Evolutionary conservation across 345 rosid genomes (phyloP).

Genomic region (Ceriops decandra): DNA sequence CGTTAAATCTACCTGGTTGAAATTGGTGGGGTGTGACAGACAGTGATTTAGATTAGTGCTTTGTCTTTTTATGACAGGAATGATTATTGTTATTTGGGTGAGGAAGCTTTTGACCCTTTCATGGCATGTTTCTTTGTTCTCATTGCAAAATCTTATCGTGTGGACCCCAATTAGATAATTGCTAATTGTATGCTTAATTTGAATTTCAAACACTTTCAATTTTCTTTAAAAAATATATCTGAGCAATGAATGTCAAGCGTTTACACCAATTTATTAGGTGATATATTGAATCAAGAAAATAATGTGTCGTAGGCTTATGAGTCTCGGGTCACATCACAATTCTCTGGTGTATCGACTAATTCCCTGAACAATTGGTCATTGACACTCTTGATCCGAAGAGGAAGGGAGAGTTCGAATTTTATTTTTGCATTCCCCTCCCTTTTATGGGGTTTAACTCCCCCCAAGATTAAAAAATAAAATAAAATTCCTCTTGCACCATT

Average conservation of each 20-base stretch:
- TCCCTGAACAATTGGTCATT: too few species aligned
- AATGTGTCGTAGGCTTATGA: too few species aligned
- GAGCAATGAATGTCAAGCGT: neutral
- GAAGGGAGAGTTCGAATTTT: too few species aligned
- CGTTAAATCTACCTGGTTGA: conserved; percentile 26
- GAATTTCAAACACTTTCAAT: conserved; percentile 16
- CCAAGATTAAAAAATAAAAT: too few species aligned
- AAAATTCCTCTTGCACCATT: too few species aligned
- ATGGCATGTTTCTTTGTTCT: conserved; percentile 5
- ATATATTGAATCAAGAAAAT: too few species aligned
- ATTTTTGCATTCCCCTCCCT: too few species aligned
- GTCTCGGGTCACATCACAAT: too few species aligned
- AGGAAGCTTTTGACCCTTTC: conserved; percentile 25
- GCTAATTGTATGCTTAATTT: conserved; percentile 20
- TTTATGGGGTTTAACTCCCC: too few species aligned
- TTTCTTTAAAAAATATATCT: neutral
- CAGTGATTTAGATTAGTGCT: conserved; percentile 16
- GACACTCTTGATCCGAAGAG: too few species aligned
- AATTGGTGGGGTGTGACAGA: conserved; percentile 18
- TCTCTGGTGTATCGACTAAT: too few species aligned
- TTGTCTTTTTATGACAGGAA: conserved; percentile 16
- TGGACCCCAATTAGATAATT: conserved; percentile 26
- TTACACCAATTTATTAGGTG: too few species aligned
- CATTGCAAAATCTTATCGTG: conserved; percentile 3
- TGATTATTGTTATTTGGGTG: conserved; percentile 25